Evolutionary conservation across 805 yeast species (phyloP).

Genomic region (Allodekkera sacchari): DNA sequence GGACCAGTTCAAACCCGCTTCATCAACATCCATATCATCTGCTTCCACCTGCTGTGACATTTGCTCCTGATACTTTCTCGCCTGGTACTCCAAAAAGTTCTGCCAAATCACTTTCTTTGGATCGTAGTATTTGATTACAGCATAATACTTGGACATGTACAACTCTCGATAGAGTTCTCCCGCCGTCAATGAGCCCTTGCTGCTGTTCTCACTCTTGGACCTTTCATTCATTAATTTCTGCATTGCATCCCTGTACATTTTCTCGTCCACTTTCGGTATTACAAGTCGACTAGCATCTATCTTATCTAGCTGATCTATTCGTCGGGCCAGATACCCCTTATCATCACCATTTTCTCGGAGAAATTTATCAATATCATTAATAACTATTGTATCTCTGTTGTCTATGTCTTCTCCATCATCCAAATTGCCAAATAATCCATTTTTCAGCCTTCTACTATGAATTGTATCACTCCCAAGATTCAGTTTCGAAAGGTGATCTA

Average conservation of each 20-base stretch:
- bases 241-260: constrained; percentile 1
- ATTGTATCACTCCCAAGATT: background rate
- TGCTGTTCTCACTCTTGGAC: background rate
- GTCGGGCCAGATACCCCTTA: constrained; percentile 8
- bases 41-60: constrained; percentile 6
- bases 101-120: constrained; percentile 11
- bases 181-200: background rate
- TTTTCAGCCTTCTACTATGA: background rate
- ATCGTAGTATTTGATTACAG: constrained; percentile 11
- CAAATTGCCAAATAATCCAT: constrained; percentile 1
- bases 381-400: constrained; percentile 9
- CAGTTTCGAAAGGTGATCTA: constrained; percentile 4
- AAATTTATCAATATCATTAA: constrained; percentile 15
- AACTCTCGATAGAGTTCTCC: constrained; percentile 9
- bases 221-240: background rate
- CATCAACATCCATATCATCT: background rate
- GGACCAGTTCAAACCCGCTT: background rate
- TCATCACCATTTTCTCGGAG: constrained; percentile 14
- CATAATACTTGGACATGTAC: constrained; percentile 11
- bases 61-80: too few species aligned
- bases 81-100: constrained; percentile 5
- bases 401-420: background rate
- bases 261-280: constrained; percentile 1
- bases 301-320: constrained; percentile 7
- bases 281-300: constrained; percentile 9